Base-by-base conservation (phyloP, 306 rosid genomes). In the Crotalaria pallida region DNA sequence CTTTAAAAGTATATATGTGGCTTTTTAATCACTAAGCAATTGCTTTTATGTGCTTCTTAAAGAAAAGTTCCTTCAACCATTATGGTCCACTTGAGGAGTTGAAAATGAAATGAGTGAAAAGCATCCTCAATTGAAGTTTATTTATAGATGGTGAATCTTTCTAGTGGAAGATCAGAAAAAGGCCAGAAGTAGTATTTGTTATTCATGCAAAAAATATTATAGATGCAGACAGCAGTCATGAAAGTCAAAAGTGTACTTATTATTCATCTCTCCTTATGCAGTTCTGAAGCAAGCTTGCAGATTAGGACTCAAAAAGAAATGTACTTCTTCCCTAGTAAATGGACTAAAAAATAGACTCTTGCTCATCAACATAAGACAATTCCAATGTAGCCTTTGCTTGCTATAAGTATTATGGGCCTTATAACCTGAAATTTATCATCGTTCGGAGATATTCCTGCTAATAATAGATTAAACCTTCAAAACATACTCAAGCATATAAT, bases 221-320 rank as follows among this genome's bases (percentile, higher is more conserved):
- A 13, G 51, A 64, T 26, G 27, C 43, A 3, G 38, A 40, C 48
- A 29, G 24, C 7, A 18, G 43, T 12, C 33, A 74, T 36, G 68
- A 47, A 19, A 51, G 67, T 27, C 34, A 18, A 49, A 55, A 52
- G 21, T 53, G 63, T 12, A 48, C 63, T 67, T 7, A 34, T 55
- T 67, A 58, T 45, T 31, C 41, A 26, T 76, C 67, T 19, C 55
- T 24, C 43, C 52, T 27, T n/a, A 24, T 34, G 57, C 65, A 73
- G 27, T 58, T 75, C 56, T 74, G 66, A 58, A 79, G 83, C 58
- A 86, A 77, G 80, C 83, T 86, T 69, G 84, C 83, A 55, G 79
- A 84, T 74, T 81, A 81, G 86, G 83, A 69, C 85, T 71, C 45
- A 82, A 83, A 56, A 79, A 81, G 15, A 86, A 82, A 43, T 82